These are phyloP conservation scores for Nothomitra cinnamomea DNA, from an alignment of 2,329 filamentous ascomycete species.

Conservation along the genomic window DNA sequence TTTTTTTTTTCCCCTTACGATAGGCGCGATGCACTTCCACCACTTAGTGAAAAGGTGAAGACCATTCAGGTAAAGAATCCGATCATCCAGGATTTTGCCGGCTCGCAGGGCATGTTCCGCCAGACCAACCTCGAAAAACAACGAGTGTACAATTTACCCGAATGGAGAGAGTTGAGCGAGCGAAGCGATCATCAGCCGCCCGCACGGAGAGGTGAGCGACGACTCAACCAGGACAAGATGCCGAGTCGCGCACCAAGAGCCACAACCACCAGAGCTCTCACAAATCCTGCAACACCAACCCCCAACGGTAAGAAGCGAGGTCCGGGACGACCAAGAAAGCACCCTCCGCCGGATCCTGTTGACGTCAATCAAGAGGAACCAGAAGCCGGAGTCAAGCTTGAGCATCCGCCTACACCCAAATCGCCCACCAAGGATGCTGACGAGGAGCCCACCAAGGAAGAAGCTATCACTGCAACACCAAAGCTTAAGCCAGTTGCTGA, in stretches of 20 bases:
- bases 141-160: constrained; percentile 86
- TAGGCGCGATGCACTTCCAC: constrained; percentile 53
- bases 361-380: constrained; percentile 24
- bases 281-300: constrained; percentile 10
- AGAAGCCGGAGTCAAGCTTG: constrained; percentile 11
- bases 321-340: constrained; percentile 26
- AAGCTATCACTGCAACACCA: background rate
- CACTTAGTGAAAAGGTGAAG: constrained; percentile 73
- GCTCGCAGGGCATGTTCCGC: constrained; percentile 84
- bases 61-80: constrained; percentile 88
- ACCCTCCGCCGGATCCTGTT: constrained; percentile 15
- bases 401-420: constrained; percentile 41
- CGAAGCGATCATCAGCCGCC: constrained; percentile 94
- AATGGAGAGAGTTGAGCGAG: constrained; percentile 87
- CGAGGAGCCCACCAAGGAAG: constrained; percentile 14
- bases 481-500: constrained; percentile 3
- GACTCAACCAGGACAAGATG: constrained; percentile 27
- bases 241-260: background rate
- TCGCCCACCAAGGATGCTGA: constrained; percentile 27
- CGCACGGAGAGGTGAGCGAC: constrained; percentile 55
- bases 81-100: constrained; percentile 96
- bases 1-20: background rate
- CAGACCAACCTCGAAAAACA: constrained; percentile 96
- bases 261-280: constrained; percentile 6
- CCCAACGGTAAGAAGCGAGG: constrained; percentile 28